phyloP scores from a whole-genome alignment of 2,329 filamentous ascomycete genomes.

The Penicillium rolfsii region DNA sequence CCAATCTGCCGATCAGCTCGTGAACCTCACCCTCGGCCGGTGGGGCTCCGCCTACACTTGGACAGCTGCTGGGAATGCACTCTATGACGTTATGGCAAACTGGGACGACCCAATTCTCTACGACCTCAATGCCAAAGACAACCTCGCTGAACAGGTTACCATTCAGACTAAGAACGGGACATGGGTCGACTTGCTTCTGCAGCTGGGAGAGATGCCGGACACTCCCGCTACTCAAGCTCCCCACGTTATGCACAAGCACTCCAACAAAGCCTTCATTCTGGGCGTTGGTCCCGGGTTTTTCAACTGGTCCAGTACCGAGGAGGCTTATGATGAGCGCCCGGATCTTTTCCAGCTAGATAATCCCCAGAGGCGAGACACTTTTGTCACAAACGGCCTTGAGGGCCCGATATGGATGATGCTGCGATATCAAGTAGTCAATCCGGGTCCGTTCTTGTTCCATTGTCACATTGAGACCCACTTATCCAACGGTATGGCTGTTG shows the following conservation, averaged over 20 bases:
- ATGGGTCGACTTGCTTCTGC: slow-evolving; percentile 46
- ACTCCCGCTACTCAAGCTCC: slow-evolving; percentile 36
- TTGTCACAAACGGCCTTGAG: slow-evolving; percentile 35
- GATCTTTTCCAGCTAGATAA: slow-evolving; percentile 51
- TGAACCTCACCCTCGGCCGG: slow-evolving; percentile 40
- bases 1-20: slow-evolving; percentile 53
- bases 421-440: slow-evolving; percentile 52
- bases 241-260: slow-evolving; percentile 55
- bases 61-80: slow-evolving; percentile 33
- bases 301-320: slow-evolving; percentile 46
- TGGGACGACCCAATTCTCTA: slow-evolving; percentile 40
- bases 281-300: slow-evolving; percentile 45
- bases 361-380: slow-evolving; percentile 49
- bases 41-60: slow-evolving; percentile 36
- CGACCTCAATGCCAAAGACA: slow-evolving; percentile 32
- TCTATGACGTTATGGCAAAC: slow-evolving; percentile 34
- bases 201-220: slow-evolving; percentile 30
- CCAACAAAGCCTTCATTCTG: slow-evolving; percentile 51
- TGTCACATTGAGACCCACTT: slow-evolving; percentile 56
- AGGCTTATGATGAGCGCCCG: slow-evolving; percentile 45
- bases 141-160: slow-evolving; percentile 32
- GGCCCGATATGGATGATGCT: slow-evolving; percentile 49
- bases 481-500: slow-evolving; percentile 53
- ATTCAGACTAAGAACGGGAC: slow-evolving; percentile 42
- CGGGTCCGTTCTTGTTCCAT: slow-evolving; percentile 54